phyloP scores from a whole-genome alignment of 257 asterid species.

The Apocynum venetum region DNA sequence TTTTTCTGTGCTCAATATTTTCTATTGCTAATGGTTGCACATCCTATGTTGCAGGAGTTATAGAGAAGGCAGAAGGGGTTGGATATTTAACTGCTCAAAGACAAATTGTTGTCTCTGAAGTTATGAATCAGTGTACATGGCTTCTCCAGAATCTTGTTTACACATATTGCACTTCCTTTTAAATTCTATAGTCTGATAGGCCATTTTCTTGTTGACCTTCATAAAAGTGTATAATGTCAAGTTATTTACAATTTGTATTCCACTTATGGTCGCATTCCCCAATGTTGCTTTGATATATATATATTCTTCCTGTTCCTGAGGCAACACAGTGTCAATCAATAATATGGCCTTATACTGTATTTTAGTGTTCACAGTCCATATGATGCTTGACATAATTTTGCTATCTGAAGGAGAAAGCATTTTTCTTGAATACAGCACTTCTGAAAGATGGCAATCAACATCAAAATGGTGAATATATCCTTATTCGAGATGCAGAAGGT shows the following conservation, averaged over 20 bases:
- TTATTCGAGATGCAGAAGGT: conserved; percentile 16
- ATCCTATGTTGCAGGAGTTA: conserved; percentile 13
- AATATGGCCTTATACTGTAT: not conserved
- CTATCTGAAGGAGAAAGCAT: conserved; percentile 1
- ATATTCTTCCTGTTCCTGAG: not conserved
- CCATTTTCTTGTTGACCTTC: not conserved
- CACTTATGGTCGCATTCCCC: not conserved
- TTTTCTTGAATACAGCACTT: conserved; percentile 16
- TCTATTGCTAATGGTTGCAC: not conserved
- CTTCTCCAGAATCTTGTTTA: not conserved
- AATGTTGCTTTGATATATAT: not conserved
- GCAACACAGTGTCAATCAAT: not conserved
- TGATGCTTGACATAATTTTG: not conserved
- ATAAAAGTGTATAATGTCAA: too few relatives aligned
- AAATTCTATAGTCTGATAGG: not conserved
- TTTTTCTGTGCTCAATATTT: not conserved
- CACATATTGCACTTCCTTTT: not conserved
- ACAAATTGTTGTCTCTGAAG: not conserved
- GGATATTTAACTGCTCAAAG: not conserved
- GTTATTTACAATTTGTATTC: not conserved
- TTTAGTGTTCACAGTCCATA: not conserved
- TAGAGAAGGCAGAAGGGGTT: conserved; percentile 15
- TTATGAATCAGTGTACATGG: conserved; percentile 18
- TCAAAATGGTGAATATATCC: conserved; percentile 15
- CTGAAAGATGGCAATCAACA: conserved; percentile 8